Conservation (phyloP, 129 eudicot species). For the Centaurea solstitialis region DNA sequence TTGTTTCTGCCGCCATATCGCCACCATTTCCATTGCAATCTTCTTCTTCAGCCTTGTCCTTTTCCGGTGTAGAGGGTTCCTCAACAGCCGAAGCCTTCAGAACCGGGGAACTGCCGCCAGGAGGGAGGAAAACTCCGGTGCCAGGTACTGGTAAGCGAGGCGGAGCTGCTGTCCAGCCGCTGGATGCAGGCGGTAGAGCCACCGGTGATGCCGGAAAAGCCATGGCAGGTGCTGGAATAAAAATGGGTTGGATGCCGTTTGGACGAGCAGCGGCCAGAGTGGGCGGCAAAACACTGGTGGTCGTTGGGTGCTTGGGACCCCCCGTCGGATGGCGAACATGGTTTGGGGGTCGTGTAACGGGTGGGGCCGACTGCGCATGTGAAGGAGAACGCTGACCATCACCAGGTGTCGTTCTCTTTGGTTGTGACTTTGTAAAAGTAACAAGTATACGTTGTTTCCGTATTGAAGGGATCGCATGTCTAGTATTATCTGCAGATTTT, state of each 20-base stretch:
- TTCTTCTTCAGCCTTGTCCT: slow-evolving; percentile 19
- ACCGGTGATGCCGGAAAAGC: slow-evolving; percentile 49
- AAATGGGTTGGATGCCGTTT: slow-evolving; percentile 61
- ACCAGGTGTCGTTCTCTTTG: slow-evolving; percentile 33
- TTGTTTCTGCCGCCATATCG: neutral
- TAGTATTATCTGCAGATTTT: slow-evolving; percentile 58
- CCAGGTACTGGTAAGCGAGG: slow-evolving; percentile 68
- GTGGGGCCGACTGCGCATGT: slow-evolving; percentile 41
- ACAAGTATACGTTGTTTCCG: slow-evolving; percentile 68
- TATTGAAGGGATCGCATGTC: slow-evolving; percentile 59
- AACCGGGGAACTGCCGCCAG: slow-evolving; percentile 38
- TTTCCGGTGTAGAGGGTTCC: slow-evolving; percentile 18
- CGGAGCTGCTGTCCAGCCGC: slow-evolving; percentile 54
- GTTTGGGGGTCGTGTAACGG: slow-evolving; percentile 45
- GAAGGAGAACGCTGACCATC: slow-evolving; percentile 40
- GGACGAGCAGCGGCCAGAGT: slow-evolving; percentile 32
- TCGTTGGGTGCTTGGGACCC: slow-evolving; percentile 55
- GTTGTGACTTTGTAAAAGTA: slow-evolving; percentile 60
- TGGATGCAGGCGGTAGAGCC: slow-evolving; percentile 49
- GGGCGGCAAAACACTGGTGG: slow-evolving; percentile 45
- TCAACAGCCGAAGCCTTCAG: slow-evolving; percentile 18
- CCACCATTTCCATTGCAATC: slow-evolving; percentile 45
- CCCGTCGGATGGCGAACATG: slow-evolving; percentile 44
- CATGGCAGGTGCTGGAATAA: slow-evolving; percentile 57
- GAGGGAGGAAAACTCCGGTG: slow-evolving; percentile 86